A percentile compares a stretch with the other conserved stretches of the same genome.
phyloP scores from a whole-genome alignment of 768 basidiomycete genomes.

The Gloeopeniophorella convolvens region DNA sequence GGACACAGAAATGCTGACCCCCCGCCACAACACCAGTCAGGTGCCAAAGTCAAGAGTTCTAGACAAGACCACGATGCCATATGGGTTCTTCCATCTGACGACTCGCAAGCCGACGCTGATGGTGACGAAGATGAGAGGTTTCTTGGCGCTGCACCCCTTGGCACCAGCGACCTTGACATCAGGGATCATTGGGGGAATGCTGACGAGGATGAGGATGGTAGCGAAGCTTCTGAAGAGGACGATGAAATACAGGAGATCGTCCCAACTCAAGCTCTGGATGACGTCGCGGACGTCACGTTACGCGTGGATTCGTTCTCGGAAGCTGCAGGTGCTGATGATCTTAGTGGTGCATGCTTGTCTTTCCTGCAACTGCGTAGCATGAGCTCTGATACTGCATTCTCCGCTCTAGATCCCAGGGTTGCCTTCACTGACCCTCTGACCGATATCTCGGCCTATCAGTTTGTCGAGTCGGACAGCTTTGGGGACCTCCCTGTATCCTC shows the following conservation, averaged over 20 bases:
- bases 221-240: conserved; percentile 6
- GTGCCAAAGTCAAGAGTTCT: not conserved
- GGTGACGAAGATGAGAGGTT: conserved; percentile 12
- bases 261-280: not conserved
- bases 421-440: not conserved
- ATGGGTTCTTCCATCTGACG: conserved; percentile 4
- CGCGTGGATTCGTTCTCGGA: not conserved
- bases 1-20: not conserved
- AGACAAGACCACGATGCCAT: not conserved
- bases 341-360: conserved; percentile 4
- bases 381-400: too few relatives aligned
- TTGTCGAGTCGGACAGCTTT: conserved; percentile 16
- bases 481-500: conserved; percentile 19
- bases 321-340: not conserved
- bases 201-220: not conserved
- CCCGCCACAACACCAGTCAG: not conserved
- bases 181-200: conserved; percentile 7
- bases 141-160: conserved; percentile 10
- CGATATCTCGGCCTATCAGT: conserved; percentile 4
- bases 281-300: not conserved
- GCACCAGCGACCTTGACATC: conserved; percentile 20
- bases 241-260: conserved; percentile 8
- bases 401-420: not conserved
- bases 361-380: too few relatives aligned
- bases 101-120: conserved; percentile 11